Percentiles rank a stretch among this genome's conserved stretches.
Conservation (phyloP, 345 rosid species). For the Linum lewisii region DNA sequence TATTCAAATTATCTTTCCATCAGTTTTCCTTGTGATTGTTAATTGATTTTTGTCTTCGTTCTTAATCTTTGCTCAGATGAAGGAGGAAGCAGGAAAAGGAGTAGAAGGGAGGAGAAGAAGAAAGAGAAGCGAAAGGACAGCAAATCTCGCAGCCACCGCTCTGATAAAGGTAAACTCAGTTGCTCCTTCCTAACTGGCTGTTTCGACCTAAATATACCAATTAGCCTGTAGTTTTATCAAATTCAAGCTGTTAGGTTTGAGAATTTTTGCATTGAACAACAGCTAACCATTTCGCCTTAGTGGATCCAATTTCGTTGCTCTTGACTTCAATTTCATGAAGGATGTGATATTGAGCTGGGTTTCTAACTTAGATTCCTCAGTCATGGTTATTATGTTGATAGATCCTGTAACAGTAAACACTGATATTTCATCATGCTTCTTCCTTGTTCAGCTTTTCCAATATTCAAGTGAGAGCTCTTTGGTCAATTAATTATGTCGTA, state of each 20-base stretch:
- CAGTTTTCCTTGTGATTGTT: background rate
- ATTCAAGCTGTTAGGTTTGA: background rate
- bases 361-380: background rate
- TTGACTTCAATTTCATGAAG: background rate
- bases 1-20: too few species aligned
- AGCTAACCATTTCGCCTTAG: too few species aligned
- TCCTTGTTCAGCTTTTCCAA: background rate
- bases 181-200: too few species aligned
- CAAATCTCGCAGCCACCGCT: constrained; percentile 50
- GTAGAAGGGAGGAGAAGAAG: constrained; percentile 30
- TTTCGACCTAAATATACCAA: too few species aligned
- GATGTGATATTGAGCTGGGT: background rate
- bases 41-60: background rate
- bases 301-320: background rate
- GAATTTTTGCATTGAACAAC: too few species aligned
- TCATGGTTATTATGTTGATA: background rate
- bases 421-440: background rate
- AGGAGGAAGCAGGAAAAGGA: constrained; percentile 41
- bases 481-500: constrained; percentile 10
- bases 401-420: background rate
- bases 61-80: constrained; percentile 33
- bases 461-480: background rate
- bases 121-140: constrained; percentile 34
- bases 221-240: background rate
- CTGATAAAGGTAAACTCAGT: constrained; percentile 41